phyloP scores from a whole-genome alignment of 1,139 yeast species.

The Yamadazyma jaroonii region DNA sequence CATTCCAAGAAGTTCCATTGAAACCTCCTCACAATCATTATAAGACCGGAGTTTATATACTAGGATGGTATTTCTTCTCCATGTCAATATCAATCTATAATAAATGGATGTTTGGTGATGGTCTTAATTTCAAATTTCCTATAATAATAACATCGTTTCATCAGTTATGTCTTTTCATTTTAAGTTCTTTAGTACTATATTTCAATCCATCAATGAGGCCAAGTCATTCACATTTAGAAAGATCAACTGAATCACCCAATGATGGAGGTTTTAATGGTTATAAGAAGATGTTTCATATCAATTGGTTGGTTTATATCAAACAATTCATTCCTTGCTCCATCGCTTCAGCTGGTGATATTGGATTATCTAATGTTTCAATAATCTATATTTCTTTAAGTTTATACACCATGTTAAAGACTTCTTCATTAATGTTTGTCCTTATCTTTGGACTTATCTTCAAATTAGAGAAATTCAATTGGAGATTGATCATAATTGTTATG shows the following conservation, averaged over 20 bases:
- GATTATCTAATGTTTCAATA: slow-evolving; percentile 83
- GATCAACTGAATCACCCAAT: background rate
- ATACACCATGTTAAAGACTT: slow-evolving; percentile 91
- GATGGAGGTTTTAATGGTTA: slow-evolving; percentile 9
- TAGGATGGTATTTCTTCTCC: slow-evolving; percentile 59
- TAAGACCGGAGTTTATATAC: slow-evolving; percentile 26
- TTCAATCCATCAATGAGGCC: slow-evolving; percentile 48
- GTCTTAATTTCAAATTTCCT: slow-evolving; percentile 78
- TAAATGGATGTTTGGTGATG: slow-evolving; percentile 92
- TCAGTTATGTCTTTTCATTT: slow-evolving; percentile 63
- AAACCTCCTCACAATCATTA: background rate
- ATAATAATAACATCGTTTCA: slow-evolving; percentile 81
- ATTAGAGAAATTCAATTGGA: slow-evolving; percentile 68
- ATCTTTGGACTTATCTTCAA: slow-evolving; percentile 79
- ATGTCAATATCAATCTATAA: slow-evolving; percentile 83
- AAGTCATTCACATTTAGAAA: background rate
- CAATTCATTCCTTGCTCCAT: slow-evolving; percentile 81
- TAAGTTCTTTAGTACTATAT: slow-evolving; percentile 45
- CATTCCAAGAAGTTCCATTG: too few species aligned
- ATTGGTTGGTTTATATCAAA: slow-evolving; percentile 31
- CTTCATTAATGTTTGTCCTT: slow-evolving; percentile 81
- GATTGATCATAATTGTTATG: slow-evolving; percentile 62
- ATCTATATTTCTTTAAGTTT: slow-evolving; percentile 75
- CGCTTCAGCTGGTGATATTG: slow-evolving; percentile 92
- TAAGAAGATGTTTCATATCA: slow-evolving; percentile 16